Evolutionary conservation across 805 yeast genomes (phyloP), one percentile per base, ranked within the genome.

Genomic region (Metschnikowia cerradonensis): DNA sequence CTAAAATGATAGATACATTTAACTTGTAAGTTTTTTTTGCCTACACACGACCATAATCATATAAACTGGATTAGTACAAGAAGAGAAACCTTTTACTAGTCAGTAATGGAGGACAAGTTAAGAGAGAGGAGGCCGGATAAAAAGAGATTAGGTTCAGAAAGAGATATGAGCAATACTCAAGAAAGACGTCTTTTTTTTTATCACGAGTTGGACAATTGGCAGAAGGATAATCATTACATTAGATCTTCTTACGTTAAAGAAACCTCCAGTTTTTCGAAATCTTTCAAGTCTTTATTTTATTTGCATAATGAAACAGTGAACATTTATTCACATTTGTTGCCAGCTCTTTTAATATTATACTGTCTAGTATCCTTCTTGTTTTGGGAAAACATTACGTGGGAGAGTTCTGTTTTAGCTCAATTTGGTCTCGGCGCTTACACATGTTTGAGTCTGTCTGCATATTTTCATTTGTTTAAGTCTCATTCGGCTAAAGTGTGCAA

Each of bases 241-340:
- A 62, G 71, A 38, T 70, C 81, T 0, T 90, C 90, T 4, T 87
- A 87, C 59, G 84, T 86, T 17, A 74, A 72, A 33, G 82, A 79
- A 49, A 80, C 88, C 0, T 57, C 64, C 33, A 78, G 85, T 31
- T 76, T 67, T 54, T 45, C 50, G 40, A 67, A 64, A 44, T 81
- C 86, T 51, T 50, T 82, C 15, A 56, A 68, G 37, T 78, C 87
- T 2, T 63, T 86, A 42, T 56, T 71, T 6, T 81, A 79, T 56
- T 55, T 83, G 40, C 90, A 86, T 66, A 87, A 87, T 58, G 94
- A 86, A 65, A 71, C 89, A 0, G 82, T 84, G 17, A 86, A 87
- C 62, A 83, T 87, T 22, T 86, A 84, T 67, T 67, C 86, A 3
- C 94, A 86, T 61, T 65, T 86, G 52, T 43, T 80, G 1, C 85